Evolutionary conservation across 2,329 filamentous ascomycete genomes (phyloP), one percentile per base, ranked within the genome.

Genomic region (Curvularia verruculosa): DNA sequence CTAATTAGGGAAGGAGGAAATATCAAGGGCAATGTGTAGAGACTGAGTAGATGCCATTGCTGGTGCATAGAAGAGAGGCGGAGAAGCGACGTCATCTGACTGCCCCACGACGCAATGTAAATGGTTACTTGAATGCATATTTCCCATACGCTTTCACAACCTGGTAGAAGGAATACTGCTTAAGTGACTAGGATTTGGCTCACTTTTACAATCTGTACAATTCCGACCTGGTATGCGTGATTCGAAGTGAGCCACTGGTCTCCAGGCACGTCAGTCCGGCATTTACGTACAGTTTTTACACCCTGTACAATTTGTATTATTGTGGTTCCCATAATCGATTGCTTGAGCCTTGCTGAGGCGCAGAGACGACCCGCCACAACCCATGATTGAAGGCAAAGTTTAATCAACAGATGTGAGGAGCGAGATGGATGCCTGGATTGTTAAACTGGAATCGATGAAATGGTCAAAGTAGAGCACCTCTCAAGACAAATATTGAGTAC

Each of bases 171-270:
- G 12, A 23, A 15, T 10, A 36, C 2, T 34, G 5, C 7, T n/a
- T 13, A 12, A 2, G n/a, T 1, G 5, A 18, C 3, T 15, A 3
- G 12, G 18, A 49, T 2, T 9, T n/a, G 9, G 19, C 54, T 28
- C 23, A 48, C 54, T 21, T 56, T 48, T 56, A 28, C 54, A 56
- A 46, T 48, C 49, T 28, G 28, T 43, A 37, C 49, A 56, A n/a
- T 56, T 56, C 13, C 29, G 43, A 13, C 54, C 54, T 56, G 15
- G 7, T 12, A n/a, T 23, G 5, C 4, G 19, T 21, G 9, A n/a
- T 15, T 3, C 4, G 23, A 7, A 5, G 29, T 56, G 23, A 56
- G 54, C 24, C 8, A 15, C 41, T 12, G 1, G 4, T 43, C 39
- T 5, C 3, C 3, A 2, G 19, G 4, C 8, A 34, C 21, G 3